Percentiles rank a stretch among this genome's conserved stretches.
phyloP scores from a whole-genome alignment of 2,329 filamentous ascomycete genomes.

The Monosporascus sp. region DNA sequence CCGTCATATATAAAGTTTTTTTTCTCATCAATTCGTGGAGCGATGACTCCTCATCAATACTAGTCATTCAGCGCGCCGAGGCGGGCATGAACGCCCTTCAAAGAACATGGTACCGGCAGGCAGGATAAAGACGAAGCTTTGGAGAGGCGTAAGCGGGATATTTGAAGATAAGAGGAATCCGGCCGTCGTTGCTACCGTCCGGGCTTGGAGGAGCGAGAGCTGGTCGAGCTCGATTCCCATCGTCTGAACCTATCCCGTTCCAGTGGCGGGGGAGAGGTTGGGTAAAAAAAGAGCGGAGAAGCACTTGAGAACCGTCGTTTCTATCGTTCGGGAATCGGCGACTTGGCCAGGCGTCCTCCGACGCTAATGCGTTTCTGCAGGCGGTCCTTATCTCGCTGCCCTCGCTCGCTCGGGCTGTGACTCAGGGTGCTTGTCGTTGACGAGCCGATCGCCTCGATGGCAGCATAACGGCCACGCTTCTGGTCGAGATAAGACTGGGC shows the following conservation, averaged over 20 bases:
- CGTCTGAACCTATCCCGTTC: not conserved
- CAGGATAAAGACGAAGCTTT: not conserved
- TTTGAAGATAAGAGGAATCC: not conserved
- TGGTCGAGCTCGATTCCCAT: slow-evolving; percentile 12
- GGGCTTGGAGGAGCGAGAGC: not conserved
- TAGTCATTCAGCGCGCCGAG: not conserved
- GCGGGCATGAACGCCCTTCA: not conserved
- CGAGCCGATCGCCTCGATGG: slow-evolving; percentile 31
- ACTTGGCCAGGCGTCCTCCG: slow-evolving; percentile 65
- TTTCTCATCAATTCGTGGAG: not conserved
- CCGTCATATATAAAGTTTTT: not conserved
- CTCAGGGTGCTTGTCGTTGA: slow-evolving; percentile 49
- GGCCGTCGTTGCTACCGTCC: not conserved
- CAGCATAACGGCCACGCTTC: slow-evolving; percentile 51
- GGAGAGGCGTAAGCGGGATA: not conserved
- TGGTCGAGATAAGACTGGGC: slow-evolving; percentile 83
- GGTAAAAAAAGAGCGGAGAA: slow-evolving; percentile 8
- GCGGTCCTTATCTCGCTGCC: slow-evolving; percentile 61
- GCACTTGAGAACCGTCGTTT: slow-evolving; percentile 28
- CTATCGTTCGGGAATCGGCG: slow-evolving; percentile 52
- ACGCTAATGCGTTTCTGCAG: slow-evolving; percentile 77
- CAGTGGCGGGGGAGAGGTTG: not conserved
- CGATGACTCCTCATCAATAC: not conserved
- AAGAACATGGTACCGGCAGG: not conserved
- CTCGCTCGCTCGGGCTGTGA: slow-evolving; percentile 37